phyloP scores from a whole-genome alignment of 805 yeast genomes.

The Metschnikowia colocasiae region DNA sequence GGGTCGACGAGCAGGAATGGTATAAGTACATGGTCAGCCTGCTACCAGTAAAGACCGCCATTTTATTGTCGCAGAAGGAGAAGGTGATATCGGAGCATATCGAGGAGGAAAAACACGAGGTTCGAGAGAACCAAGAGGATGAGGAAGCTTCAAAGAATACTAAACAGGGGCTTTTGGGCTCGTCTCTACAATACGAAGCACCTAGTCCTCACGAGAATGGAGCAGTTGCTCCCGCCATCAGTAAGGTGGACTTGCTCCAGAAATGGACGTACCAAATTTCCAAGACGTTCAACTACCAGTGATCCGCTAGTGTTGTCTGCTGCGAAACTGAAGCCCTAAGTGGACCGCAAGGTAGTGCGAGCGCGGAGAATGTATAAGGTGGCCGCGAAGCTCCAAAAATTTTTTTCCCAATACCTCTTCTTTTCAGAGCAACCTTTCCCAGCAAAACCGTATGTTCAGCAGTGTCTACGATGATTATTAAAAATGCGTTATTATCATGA shows the following conservation, averaged over 20 bases:
- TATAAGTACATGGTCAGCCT: slow-evolving; percentile 21
- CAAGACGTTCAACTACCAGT: not conserved
- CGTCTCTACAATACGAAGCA: slow-evolving; percentile 5
- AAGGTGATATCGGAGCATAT: slow-evolving; percentile 12
- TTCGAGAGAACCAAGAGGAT: slow-evolving; percentile 16
- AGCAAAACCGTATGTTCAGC: slow-evolving; percentile 12
- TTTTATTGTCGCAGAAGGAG: slow-evolving; percentile 23
- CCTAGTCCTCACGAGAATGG: not conserved
- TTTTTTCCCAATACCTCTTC: not conserved
- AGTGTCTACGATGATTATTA: slow-evolving; percentile 23
- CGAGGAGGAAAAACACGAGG: slow-evolving; percentile 9
- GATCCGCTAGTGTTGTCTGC: not conserved
- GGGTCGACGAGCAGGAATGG: slow-evolving; percentile 19
- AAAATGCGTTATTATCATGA: slow-evolving; percentile 50
- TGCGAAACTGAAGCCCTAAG: not conserved
- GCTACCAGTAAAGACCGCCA: slow-evolving; percentile 27
- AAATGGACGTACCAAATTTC: slow-evolving; percentile 13
- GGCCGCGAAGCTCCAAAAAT: not conserved
- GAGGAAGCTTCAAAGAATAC: slow-evolving; percentile 16
- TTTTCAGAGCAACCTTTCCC: not conserved
- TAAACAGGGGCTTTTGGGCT: slow-evolving; percentile 11
- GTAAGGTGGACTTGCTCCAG: slow-evolving; percentile 9
- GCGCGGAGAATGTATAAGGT: not conserved
- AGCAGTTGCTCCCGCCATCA: not conserved
- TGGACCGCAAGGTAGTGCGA: not conserved